Evolutionary conservation across 352 stramenopile genomes (phyloP), one percentile per base, ranked within the genome.

Genomic region (Phytophthora tubulina): DNA sequence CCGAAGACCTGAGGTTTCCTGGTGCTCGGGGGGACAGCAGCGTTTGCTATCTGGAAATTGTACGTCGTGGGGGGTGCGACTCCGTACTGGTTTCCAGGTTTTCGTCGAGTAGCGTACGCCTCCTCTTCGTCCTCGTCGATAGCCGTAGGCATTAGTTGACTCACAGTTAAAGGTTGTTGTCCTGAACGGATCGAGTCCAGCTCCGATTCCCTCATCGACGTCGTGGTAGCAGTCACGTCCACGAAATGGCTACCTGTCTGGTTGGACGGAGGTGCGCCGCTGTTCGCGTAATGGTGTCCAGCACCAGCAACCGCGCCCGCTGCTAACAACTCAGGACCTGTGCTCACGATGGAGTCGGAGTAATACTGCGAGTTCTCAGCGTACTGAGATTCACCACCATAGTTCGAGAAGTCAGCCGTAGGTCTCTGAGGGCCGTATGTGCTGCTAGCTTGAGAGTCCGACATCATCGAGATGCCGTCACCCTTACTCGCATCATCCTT

Each of bases 321-420:
- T 3, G 42, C 39, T 11, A 59, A 9, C 11, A 67, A 15, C 11
- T 80, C 74, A 4, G 64, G 64, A 0, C 67, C 74, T 5, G 79
- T 63, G 52, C 55, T 77, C 13, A 69, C 67, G 21, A 63, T 73
- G 57, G 76, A 78, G 32, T 79, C 67, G 11, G 67, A 62, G 33
- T 77, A 74, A 65, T 77, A 88, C 21, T 82, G 76, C 2, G 75
- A 73, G n/a, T 71, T 65, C 8, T 53, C 36, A 7, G 52, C 50
- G 27, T 69, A 76, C 36, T 73, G 21, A 0, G 61, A 60, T 1
- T 72, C 14, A 0, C 32, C 62, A 10, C 63, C 72, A 21, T 55
- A 76, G 11, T 63, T 69, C 0, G 68, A 74, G 44, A 86, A 86
- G 49, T 86, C 78, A 8, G 69, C 66, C 0, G 69, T 82, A 7